A percentile compares a stretch with the other conserved stretches of the same genome.
phyloP scores from a whole-genome alignment of 2,329 filamentous ascomycete species.

The Penicillium sp. region DNA sequence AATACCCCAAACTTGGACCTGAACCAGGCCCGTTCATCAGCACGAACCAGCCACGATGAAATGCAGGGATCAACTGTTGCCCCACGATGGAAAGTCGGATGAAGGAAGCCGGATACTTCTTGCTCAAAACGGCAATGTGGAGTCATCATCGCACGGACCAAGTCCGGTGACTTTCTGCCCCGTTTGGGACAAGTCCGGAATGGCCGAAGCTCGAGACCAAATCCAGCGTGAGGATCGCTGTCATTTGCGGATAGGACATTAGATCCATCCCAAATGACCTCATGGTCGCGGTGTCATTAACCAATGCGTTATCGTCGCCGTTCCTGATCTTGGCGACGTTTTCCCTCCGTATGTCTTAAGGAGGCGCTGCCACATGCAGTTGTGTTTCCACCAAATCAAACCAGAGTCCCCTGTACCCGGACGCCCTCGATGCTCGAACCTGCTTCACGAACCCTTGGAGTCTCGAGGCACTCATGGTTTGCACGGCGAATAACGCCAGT shows the following conservation, averaged over 20 bases:
- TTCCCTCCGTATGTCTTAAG: no score
- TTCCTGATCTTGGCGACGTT: no score
- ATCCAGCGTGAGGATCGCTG: no score
- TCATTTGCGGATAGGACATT: no score
- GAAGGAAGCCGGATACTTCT: slow-evolving; percentile 9
- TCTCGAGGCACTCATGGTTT: slow-evolving; percentile 14
- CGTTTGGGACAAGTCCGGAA: slow-evolving; percentile 1
- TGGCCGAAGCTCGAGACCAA: neutral
- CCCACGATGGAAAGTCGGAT: no score
- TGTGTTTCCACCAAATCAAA: slow-evolving; percentile 23
- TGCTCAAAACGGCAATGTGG: slow-evolving; percentile 11
- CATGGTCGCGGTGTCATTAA: slow-evolving; percentile 3
- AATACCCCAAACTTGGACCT: no score
- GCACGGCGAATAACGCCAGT: slow-evolving; percentile 16
- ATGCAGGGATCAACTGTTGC: no score
- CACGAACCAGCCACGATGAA: no score
- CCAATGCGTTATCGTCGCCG: neutral
- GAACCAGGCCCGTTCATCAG: no score
- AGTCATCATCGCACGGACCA: slow-evolving; percentile 1
- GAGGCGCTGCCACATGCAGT: slow-evolving; percentile 20
- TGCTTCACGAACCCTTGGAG: slow-evolving; percentile 20
- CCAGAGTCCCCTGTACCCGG: slow-evolving; percentile 19
- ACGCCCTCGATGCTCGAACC: slow-evolving; percentile 14
- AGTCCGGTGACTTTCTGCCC: slow-evolving; percentile 8
- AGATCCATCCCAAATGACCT: slow-evolving; percentile 6